phyloP scores from a whole-genome alignment of 495 filamentous ascomycete genomes.

The Lentithecium fluviatile region DNA sequence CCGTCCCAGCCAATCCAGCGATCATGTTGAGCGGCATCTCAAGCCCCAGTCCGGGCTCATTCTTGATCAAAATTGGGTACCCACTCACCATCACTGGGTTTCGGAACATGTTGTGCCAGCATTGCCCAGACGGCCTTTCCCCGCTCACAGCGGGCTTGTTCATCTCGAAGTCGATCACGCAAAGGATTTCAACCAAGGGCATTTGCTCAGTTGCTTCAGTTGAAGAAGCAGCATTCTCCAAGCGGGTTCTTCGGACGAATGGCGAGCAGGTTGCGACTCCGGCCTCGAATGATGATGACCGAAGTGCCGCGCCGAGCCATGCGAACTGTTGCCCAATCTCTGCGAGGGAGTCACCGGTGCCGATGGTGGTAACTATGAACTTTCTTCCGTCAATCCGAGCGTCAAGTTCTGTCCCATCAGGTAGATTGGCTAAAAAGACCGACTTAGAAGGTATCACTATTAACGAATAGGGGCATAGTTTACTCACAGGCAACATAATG shows the following conservation, averaged over 20 bases:
- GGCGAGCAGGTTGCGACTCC: conserved; percentile 15
- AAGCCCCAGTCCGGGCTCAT: conserved; percentile 23
- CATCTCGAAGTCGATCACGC: conserved; percentile 1
- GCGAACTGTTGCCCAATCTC: conserved; percentile 6
- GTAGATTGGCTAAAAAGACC: background rate
- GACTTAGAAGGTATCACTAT: background rate
- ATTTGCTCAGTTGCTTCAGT: conserved; percentile 3
- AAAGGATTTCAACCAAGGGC: background rate
- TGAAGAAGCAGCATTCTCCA: background rate
- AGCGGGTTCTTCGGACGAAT: background rate
- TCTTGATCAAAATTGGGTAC: conserved; percentile 38
- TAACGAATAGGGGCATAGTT: background rate
- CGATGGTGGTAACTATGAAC: conserved; percentile 4
- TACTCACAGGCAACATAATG: conserved; percentile 1
- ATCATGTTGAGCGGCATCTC: conserved; percentile 33
- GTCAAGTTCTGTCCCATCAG: conserved; percentile 3
- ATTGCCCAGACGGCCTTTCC: conserved; percentile 33
- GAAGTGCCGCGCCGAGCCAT: conserved; percentile 17
- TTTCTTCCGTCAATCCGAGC: conserved; percentile 2
- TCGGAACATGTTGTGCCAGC: conserved; percentile 44
- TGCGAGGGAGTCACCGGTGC: conserved; percentile 1
- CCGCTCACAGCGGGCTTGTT: background rate
- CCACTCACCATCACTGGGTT: conserved; percentile 43
- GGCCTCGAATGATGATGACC: conserved; percentile 5
- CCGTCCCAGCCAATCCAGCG: conserved; percentile 2